Conservation (phyloP, 1,284 basidiomycete species). For the Ganoderma sinense region DNA sequence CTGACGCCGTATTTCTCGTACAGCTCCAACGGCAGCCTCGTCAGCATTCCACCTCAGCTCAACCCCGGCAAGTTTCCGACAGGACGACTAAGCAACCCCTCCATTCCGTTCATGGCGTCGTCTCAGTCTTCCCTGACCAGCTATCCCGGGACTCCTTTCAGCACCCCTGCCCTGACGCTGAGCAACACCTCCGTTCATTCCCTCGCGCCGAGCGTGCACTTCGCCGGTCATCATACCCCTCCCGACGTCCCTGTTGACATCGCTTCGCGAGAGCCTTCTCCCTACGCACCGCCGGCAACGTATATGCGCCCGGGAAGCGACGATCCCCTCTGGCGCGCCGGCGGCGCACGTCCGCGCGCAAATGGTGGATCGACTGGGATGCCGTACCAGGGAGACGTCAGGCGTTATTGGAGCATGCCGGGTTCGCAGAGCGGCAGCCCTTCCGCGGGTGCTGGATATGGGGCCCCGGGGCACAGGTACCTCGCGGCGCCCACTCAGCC, state of each 20-base stretch:
- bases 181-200: conserved; percentile 40
- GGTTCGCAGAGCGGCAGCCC: conserved; percentile 21
- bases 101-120: not conserved
- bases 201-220: conserved; percentile 38
- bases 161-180: conserved; percentile 28
- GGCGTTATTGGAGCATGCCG: conserved; percentile 33
- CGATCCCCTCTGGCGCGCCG: conserved; percentile 30
- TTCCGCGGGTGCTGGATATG: not conserved
- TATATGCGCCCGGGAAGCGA: conserved; percentile 29
- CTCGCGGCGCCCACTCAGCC: not conserved
- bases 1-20: conserved; percentile 13
- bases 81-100: not conserved
- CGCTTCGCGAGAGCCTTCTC: not conserved
- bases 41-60: conserved; percentile 14
- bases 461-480: not conserved
- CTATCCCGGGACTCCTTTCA: conserved; percentile 15
- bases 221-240: conserved; percentile 19
- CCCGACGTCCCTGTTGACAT: conserved; percentile 2
- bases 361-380: not conserved
- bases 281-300: conserved; percentile 20
- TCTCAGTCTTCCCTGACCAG: not conserved
- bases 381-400: conserved; percentile 31
- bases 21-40: conserved; percentile 8
- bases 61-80: not conserved
- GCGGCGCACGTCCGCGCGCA: conserved; percentile 28